Evolutionary conservation across 306 rosid genomes (phyloP), one percentile per base, ranked within the genome.

Genomic region (Trichosanthes cucumerina): DNA sequence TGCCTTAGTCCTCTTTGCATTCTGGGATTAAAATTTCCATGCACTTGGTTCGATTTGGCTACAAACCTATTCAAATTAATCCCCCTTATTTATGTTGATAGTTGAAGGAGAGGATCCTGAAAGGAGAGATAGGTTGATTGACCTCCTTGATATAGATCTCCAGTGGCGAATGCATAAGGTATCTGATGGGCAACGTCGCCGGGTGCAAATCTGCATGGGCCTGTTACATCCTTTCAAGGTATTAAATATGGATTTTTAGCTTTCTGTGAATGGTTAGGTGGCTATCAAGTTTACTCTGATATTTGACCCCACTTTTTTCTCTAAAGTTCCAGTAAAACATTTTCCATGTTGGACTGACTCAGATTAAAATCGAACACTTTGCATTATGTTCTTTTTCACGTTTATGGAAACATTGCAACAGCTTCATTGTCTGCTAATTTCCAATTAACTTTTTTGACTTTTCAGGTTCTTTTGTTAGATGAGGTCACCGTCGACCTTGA

Each of bases 151-250:
- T 81, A 95, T 95, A 59, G 91, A 95, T 84, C 85, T 95, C 77
- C 88, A 79, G 65, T 95, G 98, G 98, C 87, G 93, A 84, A 95
- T 95, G 98, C 98, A 95, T 79, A 95, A 95, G 85, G 97, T 95
- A 73, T 95, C 98, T 11, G 97, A 95, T 79, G 98, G 98, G 82
- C 98, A 95, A 87, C 88, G 97, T 63, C 96, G 96, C 71, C 86
- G 97, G 80, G 98, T 92, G 76, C 98, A 95, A 87, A 95, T 95
- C 81, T 95, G 98, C 85, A 92, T 95, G 87, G 97, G 98, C 74
- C 95, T 95, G 80, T 94, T 95, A 78, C 93, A 90, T 84, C 98
- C 98, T 58, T 95, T 84, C 63, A 95, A 95, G 98, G 97, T 92
- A 86, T 75, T 15, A 16, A 28, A 54, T 33, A 47, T 2, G 0